A percentile compares a stretch with the other conserved stretches of the same genome.
Evolutionary conservation across 2,329 filamentous ascomycete species (phyloP).

Genomic region (Fusarium sp.): DNA sequence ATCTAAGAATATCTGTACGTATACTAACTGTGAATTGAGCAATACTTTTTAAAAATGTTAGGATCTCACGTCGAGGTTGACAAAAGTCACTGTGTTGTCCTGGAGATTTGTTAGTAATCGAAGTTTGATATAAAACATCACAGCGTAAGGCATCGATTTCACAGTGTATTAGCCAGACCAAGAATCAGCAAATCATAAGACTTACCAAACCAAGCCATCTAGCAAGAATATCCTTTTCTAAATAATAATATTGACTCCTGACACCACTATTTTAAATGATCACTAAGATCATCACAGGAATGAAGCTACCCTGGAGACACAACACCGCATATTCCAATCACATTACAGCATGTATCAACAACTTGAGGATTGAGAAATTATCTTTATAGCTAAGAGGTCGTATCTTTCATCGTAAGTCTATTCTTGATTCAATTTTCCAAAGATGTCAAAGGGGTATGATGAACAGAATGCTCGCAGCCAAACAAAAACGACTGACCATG

Average conservation of each 20-base stretch:
- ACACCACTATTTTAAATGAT: no score
- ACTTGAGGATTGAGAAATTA: constrained; percentile 34
- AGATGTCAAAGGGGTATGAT: constrained; percentile 49
- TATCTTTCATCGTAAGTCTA: constrained; percentile 49
- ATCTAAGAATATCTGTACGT: fast-evolving
- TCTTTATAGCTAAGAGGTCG: constrained; percentile 40
- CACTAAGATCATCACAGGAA: no score
- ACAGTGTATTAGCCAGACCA: no score
- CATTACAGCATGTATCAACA: not conserved
- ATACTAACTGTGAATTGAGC: no score
- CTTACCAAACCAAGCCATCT: no score
- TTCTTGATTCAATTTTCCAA: constrained; percentile 48
- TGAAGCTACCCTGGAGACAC: constrained; percentile 11
- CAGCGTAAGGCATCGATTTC: no score
- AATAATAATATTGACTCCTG: fast-evolving
- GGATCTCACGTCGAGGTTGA: no score
- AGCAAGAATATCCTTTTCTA: no score
- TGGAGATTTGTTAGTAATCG: no score
- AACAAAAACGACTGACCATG: constrained; percentile 44
- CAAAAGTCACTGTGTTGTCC: no score
- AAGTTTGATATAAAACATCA: no score
- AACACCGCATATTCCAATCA: not conserved
- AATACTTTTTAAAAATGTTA: not conserved
- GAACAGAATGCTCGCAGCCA: constrained; percentile 49
- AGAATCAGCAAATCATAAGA: no score